Evolutionary conservation across 495 filamentous ascomycete species (phyloP), one percentile per base, ranked within the genome.

Genomic region (Trichoderma erinaceum): DNA sequence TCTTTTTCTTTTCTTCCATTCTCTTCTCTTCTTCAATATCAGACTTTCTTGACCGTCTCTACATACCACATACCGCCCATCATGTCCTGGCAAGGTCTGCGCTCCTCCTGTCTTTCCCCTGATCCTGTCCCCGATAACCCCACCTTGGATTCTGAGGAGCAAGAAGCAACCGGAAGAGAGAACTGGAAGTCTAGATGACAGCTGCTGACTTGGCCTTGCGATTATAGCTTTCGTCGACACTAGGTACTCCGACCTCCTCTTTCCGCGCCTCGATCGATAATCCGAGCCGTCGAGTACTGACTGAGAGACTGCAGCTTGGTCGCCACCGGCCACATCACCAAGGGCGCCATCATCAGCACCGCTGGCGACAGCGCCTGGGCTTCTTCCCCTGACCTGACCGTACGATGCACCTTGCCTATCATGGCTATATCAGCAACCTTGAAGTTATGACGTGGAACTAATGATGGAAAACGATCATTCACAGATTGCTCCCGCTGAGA

Each of bases 331-430:
- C 89, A 95, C 78, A 80, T 97, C 78, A 90, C 95, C 83, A 88
- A 90, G 80, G 95, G 87, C 73, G 91, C 90, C 74, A 96, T 97
- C 78, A 87, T 94, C 81, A 91, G 88, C 79, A 80, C 78, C 68
- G 88, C 89, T 69, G 92, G 93, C 75, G 90, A 91, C 75, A 91
- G 88, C 75, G 83, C 88, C 71, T 97, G 93, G 92, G 93, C 93
- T 68, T 74, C 81, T n/a, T 85, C 87, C 25, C 21, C 83, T 23
- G 85, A 81, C 69, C 96, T 96, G 82, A 78, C 77, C 71, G 93
- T 96, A 88, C 75, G 41, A 1, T 27, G 63, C 21, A 10, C 27
- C 63, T 38, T 4, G 18, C 61, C 18, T 11, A 5, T 21, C 8
- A 38, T 38, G 35, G 35, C 35, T 5, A 38, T 38, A 6, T 6